These are phyloP conservation scores for Incumbomyces lentus DNA, from an alignment of 2,329 filamentous ascomycete species.

Conservation along the genomic window DNA sequence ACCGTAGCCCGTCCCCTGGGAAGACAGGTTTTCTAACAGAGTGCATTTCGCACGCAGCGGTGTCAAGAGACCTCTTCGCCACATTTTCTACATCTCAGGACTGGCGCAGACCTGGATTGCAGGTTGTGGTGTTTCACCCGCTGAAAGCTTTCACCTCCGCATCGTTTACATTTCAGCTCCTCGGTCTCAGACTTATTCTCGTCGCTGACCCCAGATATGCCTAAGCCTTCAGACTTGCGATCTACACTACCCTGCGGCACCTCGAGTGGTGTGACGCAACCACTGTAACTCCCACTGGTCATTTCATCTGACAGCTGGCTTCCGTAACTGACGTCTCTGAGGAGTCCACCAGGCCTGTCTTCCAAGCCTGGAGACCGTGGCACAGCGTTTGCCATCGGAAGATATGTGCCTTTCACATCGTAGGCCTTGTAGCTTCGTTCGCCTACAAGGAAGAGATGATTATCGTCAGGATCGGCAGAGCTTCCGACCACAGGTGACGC, in stretches of 20 bases:
- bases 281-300: constrained; percentile 8
- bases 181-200: constrained; percentile 8
- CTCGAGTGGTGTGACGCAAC: background rate
- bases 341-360: constrained; percentile 10
- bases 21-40: background rate
- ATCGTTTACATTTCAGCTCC: constrained; percentile 17
- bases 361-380: constrained; percentile 16
- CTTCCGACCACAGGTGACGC: background rate
- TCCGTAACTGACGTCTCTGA: constrained; percentile 15
- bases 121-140: constrained; percentile 10
- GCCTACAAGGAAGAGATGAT: constrained; percentile 17
- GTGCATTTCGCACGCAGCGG: background rate
- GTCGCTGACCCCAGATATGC: background rate
- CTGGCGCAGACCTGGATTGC: background rate
- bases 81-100: constrained; percentile 18
- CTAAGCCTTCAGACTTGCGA: background rate
- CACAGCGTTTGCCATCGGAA: constrained; percentile 16
- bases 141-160: constrained; percentile 17
- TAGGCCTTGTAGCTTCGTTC: constrained; percentile 17
- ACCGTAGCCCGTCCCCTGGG: too few relatives aligned
- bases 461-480: background rate
- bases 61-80: constrained; percentile 7
- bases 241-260: background rate
- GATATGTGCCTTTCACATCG: constrained; percentile 13
- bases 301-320: constrained; percentile 18